A percentile compares a stretch with the other conserved stretches of the same genome.
phyloP scores from a whole-genome alignment of 768 basidiomycete genomes.

The Leccinum sublutescens region DNA sequence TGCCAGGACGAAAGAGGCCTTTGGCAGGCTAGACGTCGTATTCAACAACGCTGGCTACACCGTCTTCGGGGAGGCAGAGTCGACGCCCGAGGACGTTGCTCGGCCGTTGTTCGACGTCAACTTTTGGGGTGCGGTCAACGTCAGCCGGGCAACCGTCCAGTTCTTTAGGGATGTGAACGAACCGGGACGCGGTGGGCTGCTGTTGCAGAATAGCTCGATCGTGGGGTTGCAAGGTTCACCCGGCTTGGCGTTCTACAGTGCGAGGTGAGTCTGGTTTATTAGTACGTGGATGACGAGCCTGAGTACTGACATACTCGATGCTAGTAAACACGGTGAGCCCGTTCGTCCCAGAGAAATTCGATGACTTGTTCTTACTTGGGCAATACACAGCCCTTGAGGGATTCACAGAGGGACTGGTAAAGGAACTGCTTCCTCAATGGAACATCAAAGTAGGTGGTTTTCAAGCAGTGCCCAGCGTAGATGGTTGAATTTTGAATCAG shows the following conservation, averaged over 20 bases:
- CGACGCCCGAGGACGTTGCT: conserved; percentile 17
- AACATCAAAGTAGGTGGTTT: background rate
- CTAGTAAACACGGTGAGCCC: background rate
- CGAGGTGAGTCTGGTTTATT: background rate
- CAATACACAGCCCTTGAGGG: background rate
- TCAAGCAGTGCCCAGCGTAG: background rate
- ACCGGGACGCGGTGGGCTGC: conserved; percentile 27
- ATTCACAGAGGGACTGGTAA: background rate
- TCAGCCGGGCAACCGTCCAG: conserved; percentile 25
- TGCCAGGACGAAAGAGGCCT: conserved; percentile 5
- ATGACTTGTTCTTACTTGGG: background rate
- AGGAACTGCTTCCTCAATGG: background rate
- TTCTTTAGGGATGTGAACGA: conserved; percentile 37
- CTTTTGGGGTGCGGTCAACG: conserved; percentile 28
- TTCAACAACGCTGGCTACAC: conserved; percentile 22
- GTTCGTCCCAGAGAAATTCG: background rate
- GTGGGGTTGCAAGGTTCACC: background rate
- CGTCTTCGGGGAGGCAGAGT: conserved; percentile 27
- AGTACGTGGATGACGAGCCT: background rate
- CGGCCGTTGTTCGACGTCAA: conserved; percentile 27
- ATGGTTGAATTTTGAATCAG: background rate
- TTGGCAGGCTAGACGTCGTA: conserved; percentile 17
- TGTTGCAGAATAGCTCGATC: background rate
- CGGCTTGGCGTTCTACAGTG: background rate
- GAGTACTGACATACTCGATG: background rate